Conservation (phyloP, 2,329 filamentous ascomycete species). For the Fusarium ambrosium region DNA sequence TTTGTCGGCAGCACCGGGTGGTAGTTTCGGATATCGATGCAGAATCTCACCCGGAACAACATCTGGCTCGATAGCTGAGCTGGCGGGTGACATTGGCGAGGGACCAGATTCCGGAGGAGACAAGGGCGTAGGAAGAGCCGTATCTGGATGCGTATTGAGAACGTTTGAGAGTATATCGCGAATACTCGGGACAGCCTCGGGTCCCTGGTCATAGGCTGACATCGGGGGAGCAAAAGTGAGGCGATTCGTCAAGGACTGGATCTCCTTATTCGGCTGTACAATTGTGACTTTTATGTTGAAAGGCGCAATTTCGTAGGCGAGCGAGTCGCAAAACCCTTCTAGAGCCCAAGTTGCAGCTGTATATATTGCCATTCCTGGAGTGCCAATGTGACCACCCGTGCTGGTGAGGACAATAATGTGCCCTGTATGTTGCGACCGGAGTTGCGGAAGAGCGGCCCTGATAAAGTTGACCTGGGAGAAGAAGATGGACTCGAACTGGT, state of each 20-base stretch:
- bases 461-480: slow-evolving; percentile 98
- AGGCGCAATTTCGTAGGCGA: slow-evolving; percentile 95
- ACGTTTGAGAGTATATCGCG: slow-evolving; percentile 86
- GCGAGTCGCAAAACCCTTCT: slow-evolving; percentile 94
- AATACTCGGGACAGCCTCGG: slow-evolving; percentile 78
- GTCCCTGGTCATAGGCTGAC: slow-evolving; percentile 59
- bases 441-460: slow-evolving; percentile 84
- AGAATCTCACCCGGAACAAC: slow-evolving; percentile 62
- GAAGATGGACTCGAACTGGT: slow-evolving; percentile 95
- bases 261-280: slow-evolving; percentile 95
- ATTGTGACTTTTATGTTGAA: slow-evolving; percentile 98
- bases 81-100: slow-evolving; percentile 50
- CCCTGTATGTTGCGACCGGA: slow-evolving; percentile 84
- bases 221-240: slow-evolving; percentile 87
- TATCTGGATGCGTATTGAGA: slow-evolving; percentile 80
- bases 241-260: slow-evolving; percentile 87
- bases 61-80: slow-evolving; percentile 52
- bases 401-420: slow-evolving; percentile 93
- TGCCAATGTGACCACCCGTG: slow-evolving; percentile 92
- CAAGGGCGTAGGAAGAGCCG: slow-evolving; percentile 56
- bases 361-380: slow-evolving; percentile 90
- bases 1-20: slow-evolving; percentile 75
- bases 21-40: slow-evolving; percentile 81
- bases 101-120: slow-evolving; percentile 45
- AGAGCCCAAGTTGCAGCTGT: slow-evolving; percentile 94